Evolutionary conservation across 352 stramenopile genomes (phyloP), one percentile per base, ranked within the genome.

Genomic region (Globisporangium uncinulatum): DNA sequence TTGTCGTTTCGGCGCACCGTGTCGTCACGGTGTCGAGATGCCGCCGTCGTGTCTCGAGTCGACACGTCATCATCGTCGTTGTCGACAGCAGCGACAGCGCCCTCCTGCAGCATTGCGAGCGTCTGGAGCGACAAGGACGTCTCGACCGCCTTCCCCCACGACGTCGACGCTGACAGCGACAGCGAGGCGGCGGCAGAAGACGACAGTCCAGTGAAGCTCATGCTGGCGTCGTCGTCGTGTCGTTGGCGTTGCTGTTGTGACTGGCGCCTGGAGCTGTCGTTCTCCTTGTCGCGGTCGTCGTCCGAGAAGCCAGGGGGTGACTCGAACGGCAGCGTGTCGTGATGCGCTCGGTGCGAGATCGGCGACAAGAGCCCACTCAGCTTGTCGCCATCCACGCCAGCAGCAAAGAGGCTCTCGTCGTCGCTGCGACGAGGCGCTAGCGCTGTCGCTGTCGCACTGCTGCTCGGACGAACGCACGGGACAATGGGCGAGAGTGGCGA

Each of bases 401-500:
- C 24, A 29, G 24, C 39, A 17, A 44, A 44, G 39, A 9, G 14
- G 14, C 41, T 4, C 13, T 15, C 39, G 41, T 29, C 24, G 24
- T 29, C 24, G 24, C 24, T 29, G 24, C 24, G 24, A 29, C 4
- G 24, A 29, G 24, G 24, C 2, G 2, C 24, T 29, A 29, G 4
- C 24, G 24, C 24, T 29, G 24, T 29, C 24, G 24, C 24, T 45
- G 41, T 45, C 41, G 41, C 41, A 17, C 41, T 45, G 41, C 41
- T 45, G 41, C 24, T 29, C 19, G 14, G 8, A 45, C 41, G 54
- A 8, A 34, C 9, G 14, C 14, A 6, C 39, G 55, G 47, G 11
- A 41, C 48, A 19, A 62, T 62, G n/a, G 56, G 56, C 2, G 67
- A 54, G 60, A 88, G 83, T 54, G 78, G 78, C 51, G 78, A 86